Evolutionary conservation across 768 basidiomycete species (phyloP).

Genomic region (Hericium rajendrae): DNA sequence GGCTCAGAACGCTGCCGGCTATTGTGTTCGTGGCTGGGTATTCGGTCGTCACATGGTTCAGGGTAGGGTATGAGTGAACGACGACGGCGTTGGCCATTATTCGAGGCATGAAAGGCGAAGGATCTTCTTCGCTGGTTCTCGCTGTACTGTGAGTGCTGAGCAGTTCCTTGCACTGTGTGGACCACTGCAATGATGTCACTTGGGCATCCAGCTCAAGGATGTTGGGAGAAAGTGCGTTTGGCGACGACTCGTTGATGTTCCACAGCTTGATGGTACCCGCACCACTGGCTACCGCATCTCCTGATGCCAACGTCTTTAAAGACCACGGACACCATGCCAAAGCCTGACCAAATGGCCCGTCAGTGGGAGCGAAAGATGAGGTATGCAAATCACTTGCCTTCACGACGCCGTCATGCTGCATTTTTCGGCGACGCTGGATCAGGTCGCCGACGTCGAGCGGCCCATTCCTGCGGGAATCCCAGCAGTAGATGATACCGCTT

Average conservation of each 20-base stretch:
- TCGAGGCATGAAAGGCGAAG: conserved; percentile 4
- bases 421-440: conserved; percentile 51
- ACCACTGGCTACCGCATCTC: conserved; percentile 28
- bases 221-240: conserved; percentile 33
- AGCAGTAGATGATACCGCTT: conserved; percentile 65
- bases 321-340: conserved; percentile 56
- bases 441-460: conserved; percentile 49
- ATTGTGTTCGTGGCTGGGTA: not conserved
- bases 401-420: conserved; percentile 55
- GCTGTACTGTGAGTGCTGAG: conserved; percentile 62
- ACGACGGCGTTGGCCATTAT: conserved; percentile 27
- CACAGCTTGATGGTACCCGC: conserved; percentile 46
- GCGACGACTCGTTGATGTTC: conserved; percentile 36
- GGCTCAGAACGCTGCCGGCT: conserved; percentile 44
- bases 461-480: conserved; percentile 47
- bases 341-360: conserved; percentile 25
- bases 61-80: conserved; percentile 50
- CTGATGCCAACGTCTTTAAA: conserved; percentile 39
- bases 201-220: conserved; percentile 43
- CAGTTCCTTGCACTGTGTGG: conserved; percentile 75
- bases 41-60: conserved; percentile 18
- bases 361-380: not conserved
- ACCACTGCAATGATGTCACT: conserved; percentile 65
- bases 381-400: conserved; percentile 28
- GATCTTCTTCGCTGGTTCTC: not conserved